Evolutionary conservation across 768 basidiomycete species (phyloP).

Genomic region (Lactarius psammicola): DNA sequence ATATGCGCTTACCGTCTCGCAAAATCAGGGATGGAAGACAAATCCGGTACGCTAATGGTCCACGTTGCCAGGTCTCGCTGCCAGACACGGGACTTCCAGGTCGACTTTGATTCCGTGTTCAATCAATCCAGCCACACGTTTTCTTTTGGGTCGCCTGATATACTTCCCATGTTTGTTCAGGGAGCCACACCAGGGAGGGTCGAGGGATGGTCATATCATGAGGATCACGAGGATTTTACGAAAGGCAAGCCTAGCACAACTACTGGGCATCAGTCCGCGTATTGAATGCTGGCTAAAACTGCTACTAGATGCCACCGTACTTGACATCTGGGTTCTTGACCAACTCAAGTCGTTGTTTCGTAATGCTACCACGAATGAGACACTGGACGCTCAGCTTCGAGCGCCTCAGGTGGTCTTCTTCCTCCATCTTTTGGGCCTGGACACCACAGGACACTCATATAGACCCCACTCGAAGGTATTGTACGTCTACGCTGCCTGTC

Average conservation of each 20-base stretch:
- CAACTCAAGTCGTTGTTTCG: constrained; percentile 58
- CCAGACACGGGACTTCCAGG: constrained; percentile 30
- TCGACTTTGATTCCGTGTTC: constrained; percentile 87
- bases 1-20: constrained; percentile 20
- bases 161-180: constrained; percentile 82
- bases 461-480: constrained; percentile 72
- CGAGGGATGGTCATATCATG: constrained; percentile 71
- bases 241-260: constrained; percentile 49
- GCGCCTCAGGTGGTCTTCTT: constrained; percentile 71
- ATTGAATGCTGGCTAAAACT: neutral
- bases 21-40: constrained; percentile 73
- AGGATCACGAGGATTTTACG: constrained; percentile 82
- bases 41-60: constrained; percentile 56
- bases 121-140: constrained; percentile 77
- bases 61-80: neutral
- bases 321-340: constrained; percentile 80
- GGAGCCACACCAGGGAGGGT: constrained; percentile 71
- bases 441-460: constrained; percentile 86
- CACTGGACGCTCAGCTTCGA: constrained; percentile 51
- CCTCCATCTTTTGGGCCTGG: constrained; percentile 78
- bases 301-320: constrained; percentile 61
- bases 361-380: constrained; percentile 57
- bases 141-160: constrained; percentile 87
- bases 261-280: neutral
- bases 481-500: neutral